A percentile compares a stretch with the other conserved stretches of the same genome.
These are phyloP conservation scores for Candida freyschussii DNA, from an alignment of 1,139 yeast species.

Conservation along the genomic window DNA sequence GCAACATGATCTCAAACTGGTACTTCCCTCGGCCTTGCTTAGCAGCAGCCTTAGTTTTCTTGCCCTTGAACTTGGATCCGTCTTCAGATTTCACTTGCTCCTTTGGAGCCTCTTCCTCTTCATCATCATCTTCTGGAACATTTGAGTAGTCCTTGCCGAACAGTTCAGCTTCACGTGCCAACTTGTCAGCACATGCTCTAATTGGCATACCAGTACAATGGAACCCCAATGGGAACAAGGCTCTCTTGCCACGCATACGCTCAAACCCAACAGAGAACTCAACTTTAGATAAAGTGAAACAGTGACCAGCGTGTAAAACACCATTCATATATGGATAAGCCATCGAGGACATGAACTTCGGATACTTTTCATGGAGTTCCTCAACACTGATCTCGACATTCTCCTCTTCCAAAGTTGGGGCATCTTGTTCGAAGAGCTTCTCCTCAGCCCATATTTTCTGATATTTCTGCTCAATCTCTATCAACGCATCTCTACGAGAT, in stretches of 20 bases:
- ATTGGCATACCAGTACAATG: conserved; percentile 99
- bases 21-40: conserved; percentile 91
- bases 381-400: conserved; percentile 50
- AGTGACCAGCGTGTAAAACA: conserved; percentile 95
- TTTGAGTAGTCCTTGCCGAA: conserved; percentile 81
- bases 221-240: conserved; percentile 94
- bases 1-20: conserved; percentile 95
- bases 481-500: conserved; percentile 88
- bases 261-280: conserved; percentile 94
- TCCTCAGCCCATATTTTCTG: conserved; percentile 86
- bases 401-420: conserved; percentile 72
- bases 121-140: conserved; percentile 57
- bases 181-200: conserved; percentile 93
- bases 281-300: conserved; percentile 90
- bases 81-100: conserved; percentile 52
- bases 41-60: conserved; percentile 88
- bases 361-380: conserved; percentile 71
- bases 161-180: conserved; percentile 84
- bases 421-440: conserved; percentile 78
- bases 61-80: conserved; percentile 84
- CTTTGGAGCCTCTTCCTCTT: conserved; percentile 37
- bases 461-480: conserved; percentile 84
- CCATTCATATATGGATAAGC: conserved; percentile 99
- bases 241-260: conserved; percentile 90
- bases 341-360: conserved; percentile 90